These are phyloP conservation scores for Simplicillium sp. DNA, from an alignment of 2,329 filamentous ascomycete species.

Conservation along the genomic window DNA sequence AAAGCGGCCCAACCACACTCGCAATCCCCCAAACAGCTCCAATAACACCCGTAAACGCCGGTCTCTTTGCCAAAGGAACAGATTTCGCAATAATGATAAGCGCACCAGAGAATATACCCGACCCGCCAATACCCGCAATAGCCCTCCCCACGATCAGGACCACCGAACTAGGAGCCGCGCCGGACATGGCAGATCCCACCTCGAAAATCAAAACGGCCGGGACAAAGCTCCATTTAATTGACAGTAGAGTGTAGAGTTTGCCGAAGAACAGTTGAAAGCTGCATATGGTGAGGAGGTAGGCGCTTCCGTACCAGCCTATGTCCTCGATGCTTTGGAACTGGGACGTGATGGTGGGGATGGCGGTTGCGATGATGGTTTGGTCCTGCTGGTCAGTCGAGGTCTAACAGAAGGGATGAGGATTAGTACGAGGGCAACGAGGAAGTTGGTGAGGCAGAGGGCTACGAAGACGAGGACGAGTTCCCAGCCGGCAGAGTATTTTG, in stretches of 20 bases:
- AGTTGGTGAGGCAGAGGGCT: no score
- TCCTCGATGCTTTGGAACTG: slow-evolving; percentile 32
- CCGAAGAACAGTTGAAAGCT: slow-evolving; percentile 25
- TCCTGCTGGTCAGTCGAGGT: no score
- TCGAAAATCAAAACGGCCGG: slow-evolving; percentile 26
- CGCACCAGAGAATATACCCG: slow-evolving; percentile 8
- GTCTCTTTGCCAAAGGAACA: not conserved
- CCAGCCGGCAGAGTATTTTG: no score
- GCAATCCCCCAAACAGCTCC: no score
- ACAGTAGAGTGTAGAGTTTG: slow-evolving; percentile 31
- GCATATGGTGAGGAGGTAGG: slow-evolving; percentile 31
- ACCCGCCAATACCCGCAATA: slow-evolving; percentile 7
- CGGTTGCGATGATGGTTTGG: slow-evolving; percentile 35
- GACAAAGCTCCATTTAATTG: slow-evolving; percentile 32
- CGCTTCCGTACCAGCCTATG: slow-evolving; percentile 43
- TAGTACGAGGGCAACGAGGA: no score
- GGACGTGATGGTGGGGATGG: slow-evolving; percentile 37
- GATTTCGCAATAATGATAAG: slow-evolving; percentile 4
- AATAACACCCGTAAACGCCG: not conserved
- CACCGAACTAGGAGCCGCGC: slow-evolving; percentile 7
- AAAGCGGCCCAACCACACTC: no score
- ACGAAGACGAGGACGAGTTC: no score
- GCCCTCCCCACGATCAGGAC: slow-evolving; percentile 11
- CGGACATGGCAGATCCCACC: slow-evolving; percentile 7
- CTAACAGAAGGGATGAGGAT: no score